A percentile compares a stretch with the other conserved stretches of the same genome.
phyloP scores from a whole-genome alignment of 2,329 filamentous ascomycete genomes.

The Chrysoporthe austroafricana region DNA sequence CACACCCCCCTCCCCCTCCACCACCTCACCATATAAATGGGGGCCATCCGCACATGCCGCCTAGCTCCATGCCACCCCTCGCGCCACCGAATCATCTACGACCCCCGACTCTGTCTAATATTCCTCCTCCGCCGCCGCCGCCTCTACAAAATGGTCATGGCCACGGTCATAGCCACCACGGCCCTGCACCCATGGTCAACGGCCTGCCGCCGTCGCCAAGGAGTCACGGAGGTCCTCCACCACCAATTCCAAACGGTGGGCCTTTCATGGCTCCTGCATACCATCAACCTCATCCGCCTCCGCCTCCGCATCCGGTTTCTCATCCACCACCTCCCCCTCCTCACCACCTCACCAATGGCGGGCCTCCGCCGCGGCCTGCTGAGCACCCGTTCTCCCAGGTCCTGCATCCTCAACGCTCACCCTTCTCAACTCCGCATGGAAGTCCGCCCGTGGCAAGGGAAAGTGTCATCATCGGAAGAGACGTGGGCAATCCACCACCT shows the following conservation, averaged over 20 bases:
- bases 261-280: conserved; percentile 45
- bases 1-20: conserved; percentile 41
- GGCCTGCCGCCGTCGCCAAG: conserved; percentile 55
- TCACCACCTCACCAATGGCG: conserved; percentile 43
- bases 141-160: conserved; percentile 46
- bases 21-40: conserved; percentile 30
- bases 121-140: conserved; percentile 47
- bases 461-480: conserved; percentile 39
- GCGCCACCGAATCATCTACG: conserved; percentile 46
- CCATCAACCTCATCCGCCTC: conserved; percentile 27
- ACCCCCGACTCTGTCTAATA: conserved; percentile 50
- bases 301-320: conserved; percentile 19
- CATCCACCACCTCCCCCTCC: conserved; percentile 38
- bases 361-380: conserved; percentile 46
- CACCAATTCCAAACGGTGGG: conserved; percentile 43
- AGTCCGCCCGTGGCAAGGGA: conserved; percentile 52
- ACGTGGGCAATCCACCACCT: conserved; percentile 38
- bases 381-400: conserved; percentile 47
- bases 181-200: conserved; percentile 42
- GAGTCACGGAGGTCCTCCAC: conserved; percentile 45
- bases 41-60: conserved; percentile 30
- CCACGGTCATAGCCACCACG: conserved; percentile 36
- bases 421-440: conserved; percentile 47
- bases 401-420: conserved; percentile 39
- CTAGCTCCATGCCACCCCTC: conserved; percentile 32